Evolutionary conservation across 2,329 filamentous ascomycete genomes (phyloP), one percentile per base, ranked within the genome.

Genomic region (Verticillium tricorpus): DNA sequence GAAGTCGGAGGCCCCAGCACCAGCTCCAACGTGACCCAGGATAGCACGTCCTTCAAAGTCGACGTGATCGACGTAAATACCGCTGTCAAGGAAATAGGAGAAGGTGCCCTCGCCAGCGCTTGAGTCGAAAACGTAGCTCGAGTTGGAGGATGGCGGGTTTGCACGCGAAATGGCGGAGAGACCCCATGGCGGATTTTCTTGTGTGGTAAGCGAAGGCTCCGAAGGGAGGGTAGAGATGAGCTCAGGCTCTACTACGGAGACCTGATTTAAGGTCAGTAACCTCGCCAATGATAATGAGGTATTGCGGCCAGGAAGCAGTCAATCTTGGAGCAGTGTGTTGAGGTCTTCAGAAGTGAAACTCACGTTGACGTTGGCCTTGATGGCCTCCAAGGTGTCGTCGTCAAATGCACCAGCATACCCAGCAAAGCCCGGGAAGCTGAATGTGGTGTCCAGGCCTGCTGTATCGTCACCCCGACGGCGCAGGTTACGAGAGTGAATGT

Each of bases 341-440:
- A 15, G 6, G 14, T 15, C 14, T 40, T 5, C 14, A 40, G 34
- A 17, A 15, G 14, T 40, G 37, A 12, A 56, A 32, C 55, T 57
- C 22, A 57, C 55, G 19, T 57, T 57, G 32, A 57, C 55, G 22
- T 73, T 74, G 50, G 70, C 70, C 58, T 72, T 70, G 34, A 81
- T 75, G 61, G 69, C 66, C 63, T 74, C 71, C 52, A 81, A 63
- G 17, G 77, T 78, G 14, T 71, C 72, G 0, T 68, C 66, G 31
- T 77, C 77, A 60, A 82, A 77, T 39, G 72, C 65, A 19, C 76
- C 77, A 32, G 77, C 73, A 64, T 81, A 82, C 11, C 75, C 79
- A 63, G 76, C 68, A 70, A 57, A 61, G 7, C 15, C 28, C 5
- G 45, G 31, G 31, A 63, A 61, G n/a, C 8, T 50, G 19, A 60